These are phyloP conservation scores for Dalechampia spathulata DNA, from an alignment of 441 rosid species.

Conservation along the genomic window DNA sequence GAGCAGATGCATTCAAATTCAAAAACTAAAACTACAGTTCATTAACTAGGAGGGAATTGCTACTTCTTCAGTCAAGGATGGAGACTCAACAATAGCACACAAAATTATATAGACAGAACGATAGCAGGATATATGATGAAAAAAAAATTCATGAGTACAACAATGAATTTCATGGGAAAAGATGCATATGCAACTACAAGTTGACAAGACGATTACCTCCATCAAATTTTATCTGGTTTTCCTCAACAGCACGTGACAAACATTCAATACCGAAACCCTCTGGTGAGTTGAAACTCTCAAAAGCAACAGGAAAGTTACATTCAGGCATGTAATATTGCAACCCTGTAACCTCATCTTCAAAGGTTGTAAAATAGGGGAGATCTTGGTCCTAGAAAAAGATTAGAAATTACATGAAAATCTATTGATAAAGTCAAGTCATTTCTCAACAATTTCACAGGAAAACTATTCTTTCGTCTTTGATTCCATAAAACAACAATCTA, in stretches of 20 bases:
- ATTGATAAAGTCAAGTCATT: too few relatives aligned
- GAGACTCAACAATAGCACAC: too few relatives aligned
- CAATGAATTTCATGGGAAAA: too few relatives aligned
- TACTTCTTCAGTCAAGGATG: too few relatives aligned
- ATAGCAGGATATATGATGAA: too few relatives aligned
- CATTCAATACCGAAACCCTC: neutral
- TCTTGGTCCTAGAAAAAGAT: slow-evolving; percentile 7
- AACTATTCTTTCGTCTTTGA: too few relatives aligned
- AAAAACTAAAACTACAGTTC: too few relatives aligned
- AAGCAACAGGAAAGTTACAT: neutral
- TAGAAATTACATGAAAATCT: neutral
- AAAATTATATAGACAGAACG: too few relatives aligned
- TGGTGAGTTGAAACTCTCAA: neutral
- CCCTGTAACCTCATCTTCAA: slow-evolving; percentile 7
- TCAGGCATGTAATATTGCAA: slow-evolving; percentile 10
- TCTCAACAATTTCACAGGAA: too few relatives aligned
- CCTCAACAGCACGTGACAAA: slow-evolving; percentile 2
- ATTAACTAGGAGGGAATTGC: too few relatives aligned
- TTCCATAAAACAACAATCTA: neutral
- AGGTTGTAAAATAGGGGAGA: slow-evolving; percentile 3
- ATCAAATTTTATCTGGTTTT: neutral
- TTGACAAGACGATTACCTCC: neutral
- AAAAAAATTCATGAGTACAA: too few relatives aligned
- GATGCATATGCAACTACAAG: neutral
- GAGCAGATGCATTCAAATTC: too few relatives aligned